Evolutionary conservation across 495 filamentous ascomycete genomes (phyloP), one percentile per base, ranked within the genome.

Genomic region (Zalerion maritima): DNA sequence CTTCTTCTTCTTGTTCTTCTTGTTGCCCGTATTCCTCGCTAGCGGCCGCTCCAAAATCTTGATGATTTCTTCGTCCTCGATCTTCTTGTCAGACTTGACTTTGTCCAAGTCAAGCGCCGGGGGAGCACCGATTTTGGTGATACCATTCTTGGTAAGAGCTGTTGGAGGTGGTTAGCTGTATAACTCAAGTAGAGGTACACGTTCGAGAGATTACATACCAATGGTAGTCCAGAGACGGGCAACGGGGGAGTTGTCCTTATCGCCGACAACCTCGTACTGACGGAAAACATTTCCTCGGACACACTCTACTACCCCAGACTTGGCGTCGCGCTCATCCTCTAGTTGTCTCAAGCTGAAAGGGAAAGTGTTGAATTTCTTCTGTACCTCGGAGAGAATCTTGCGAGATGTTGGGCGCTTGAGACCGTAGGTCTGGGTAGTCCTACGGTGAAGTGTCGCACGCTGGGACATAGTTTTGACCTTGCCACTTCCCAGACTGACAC

Each of bases 91-190:
- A 2, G 79, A 75, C 67, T 87, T 83, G 67, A 74, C 68, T 57
- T 84, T 80, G 44, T 63, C 63, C 25, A 89, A 46, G 42, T 94
- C 81, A 12, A 69, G 58, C 6, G 71, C 52, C 32, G 78, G 71
- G 14, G 89, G 78, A 5, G 70, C 74, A 22, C 81, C 74, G 15
- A 97, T 58, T 53, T 80, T 81, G 43, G 75, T 78, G 50, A 97
- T 57, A 42, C 89, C 89, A 53, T 94, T 91, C 75, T 96, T 97
- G 35, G 87, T 96, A 59, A 96, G 87, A 32, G 84, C 91, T 94
- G 34, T n/a, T 31, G 24, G 21, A 19, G 12, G 30, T 26, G 10
- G 21, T 44, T 38, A 39, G 36, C 17, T 6, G 19, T 52, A 36
- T 31, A 33, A 28, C 24, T 27, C n/a, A 32, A 35, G 34, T 24